Evolutionary conservation across 371 early-diverging fungal species (phyloP).

Genomic region (Nematocida parisii): DNA sequence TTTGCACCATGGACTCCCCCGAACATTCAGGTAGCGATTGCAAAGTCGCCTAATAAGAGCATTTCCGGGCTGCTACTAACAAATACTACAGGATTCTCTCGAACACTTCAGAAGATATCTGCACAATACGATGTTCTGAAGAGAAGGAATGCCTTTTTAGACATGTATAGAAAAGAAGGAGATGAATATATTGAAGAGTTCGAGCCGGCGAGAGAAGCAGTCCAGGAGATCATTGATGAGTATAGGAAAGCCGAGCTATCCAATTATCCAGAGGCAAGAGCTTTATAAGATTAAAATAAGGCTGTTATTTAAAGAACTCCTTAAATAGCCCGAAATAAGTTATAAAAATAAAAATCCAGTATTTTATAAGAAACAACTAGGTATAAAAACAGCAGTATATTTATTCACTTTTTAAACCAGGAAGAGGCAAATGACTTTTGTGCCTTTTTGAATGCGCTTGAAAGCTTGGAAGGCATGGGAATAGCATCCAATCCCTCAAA

Average conservation of each 20-base stretch:
- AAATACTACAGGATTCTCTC: conserved; percentile 88
- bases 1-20: conserved; percentile 99
- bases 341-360: too few species aligned
- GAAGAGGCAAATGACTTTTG: conserved; percentile 50
- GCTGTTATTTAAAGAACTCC: neutral
- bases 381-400: neutral
- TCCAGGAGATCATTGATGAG: conserved; percentile 63
- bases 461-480: conserved; percentile 67
- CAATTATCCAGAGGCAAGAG: conserved; percentile 10
- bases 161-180: conserved; percentile 78
- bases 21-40: conserved; percentile 80
- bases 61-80: conserved; percentile 94
- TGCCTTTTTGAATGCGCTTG: conserved; percentile 67
- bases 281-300: neutral
- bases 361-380: too few species aligned
- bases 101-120: conserved; percentile 79
- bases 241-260: conserved; percentile 60
- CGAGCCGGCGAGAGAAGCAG: conserved; percentile 63
- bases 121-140: conserved; percentile 91
- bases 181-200: conserved; percentile 59
- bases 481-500: conserved; percentile 69
- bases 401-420: conserved; percentile 56
- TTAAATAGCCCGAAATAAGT: too few species aligned
- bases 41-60: conserved; percentile 70
- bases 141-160: conserved; percentile 94